Evolutionary conservation across 352 stramenopile species (phyloP), one percentile per base, ranked within the genome.

Genomic region (Phytophthora constricta): DNA sequence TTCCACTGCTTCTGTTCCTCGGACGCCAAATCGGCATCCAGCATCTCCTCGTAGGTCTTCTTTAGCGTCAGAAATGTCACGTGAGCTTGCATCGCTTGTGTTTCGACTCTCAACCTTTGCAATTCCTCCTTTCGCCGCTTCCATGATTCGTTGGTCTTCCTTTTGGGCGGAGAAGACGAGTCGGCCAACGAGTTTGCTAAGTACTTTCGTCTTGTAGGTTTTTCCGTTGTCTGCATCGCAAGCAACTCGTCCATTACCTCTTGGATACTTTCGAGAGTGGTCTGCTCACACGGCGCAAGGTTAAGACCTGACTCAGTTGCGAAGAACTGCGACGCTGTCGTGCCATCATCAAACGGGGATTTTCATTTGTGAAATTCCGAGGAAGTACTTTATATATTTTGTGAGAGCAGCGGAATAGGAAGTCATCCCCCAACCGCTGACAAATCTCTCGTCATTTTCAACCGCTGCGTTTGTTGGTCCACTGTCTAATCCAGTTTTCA

Each of bases 51-150:
- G 23, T 56, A 60, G 4, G 33, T 62, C 20, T 13, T 45, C 11
- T 16, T 46, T 31, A 70, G 23, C 52, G 76, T 64, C 14, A 84
- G 45, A n/a, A 73, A 50, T 43, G 65, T 52, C 27, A 75, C 42
- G 5, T 49, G 69, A 13, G 59, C 74, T 42, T 81, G 52, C 26
- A 84, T 42, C n/a, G 76, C 57, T 16, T 76, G 52, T 14, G 74
- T 33, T 14, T 70, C 54, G 2, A 45, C 53, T 51, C 66, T 49
- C 28, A 84, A 51, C 17, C 52, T 26, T 16, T 66, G 55, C 5
- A 80, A 54, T 46, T 84, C 72, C 4, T 81, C 57, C 43, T 75
- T 79, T 59, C 72, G 75, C 7, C 69, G 76, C 49, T 75, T 62
- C 55, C 70, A 74, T 3, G 63, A 73, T 20, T 58, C 37, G 55